Base-by-base conservation (phyloP, 352 stramenopile genomes). In the Aphanomyces cochlioides region DNA sequence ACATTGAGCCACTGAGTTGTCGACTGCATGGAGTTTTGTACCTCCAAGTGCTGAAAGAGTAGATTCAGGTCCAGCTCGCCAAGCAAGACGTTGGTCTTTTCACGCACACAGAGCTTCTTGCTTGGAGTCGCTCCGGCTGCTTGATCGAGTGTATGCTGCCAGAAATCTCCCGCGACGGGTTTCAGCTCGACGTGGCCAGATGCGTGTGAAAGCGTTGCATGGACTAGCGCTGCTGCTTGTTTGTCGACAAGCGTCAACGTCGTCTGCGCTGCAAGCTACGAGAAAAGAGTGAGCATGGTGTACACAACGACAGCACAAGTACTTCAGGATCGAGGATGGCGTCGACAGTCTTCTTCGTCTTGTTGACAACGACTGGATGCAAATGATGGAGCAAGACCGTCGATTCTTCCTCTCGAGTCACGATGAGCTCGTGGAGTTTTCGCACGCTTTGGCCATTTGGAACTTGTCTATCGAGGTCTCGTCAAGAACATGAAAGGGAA, bases 331-430 rank as follows among this genome's bases (percentile, higher is more conserved):
- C 82, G 6, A 95, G 78, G 54, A 79, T 80, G 47, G 86, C 88
- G 67, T 93, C 85, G n/a, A 95, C 5, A 41, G 28, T 79, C 74
- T 94, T 94, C 61, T 95, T 95, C 7, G 83, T 60, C 57, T 90
- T 90, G 47, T 90, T 83, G 2, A 95, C 74, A 36, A 83, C 56
- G 45, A 93, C 79, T 0, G 88, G 82, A 38, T 90, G 80, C 10
- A 95, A 85, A n/a, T 53, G 63, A 43, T 85, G 84, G 74, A 94
- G 72, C 19, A 90, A 70, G 1, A 84, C 93, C n/a, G 84, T 74
- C 21, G 90, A 68, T 60, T 93, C 86, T 3, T 74, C 82, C 73
- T 92, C 92, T 7, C 78, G 71, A 61, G 87, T 91, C n/a, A 82
- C 77, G 0, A 83, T 87, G 37, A 95, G 75, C 40, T 94, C 85